Conservation (phyloP, 768 basidiomycete species). For the Scleroderma citrinum region DNA sequence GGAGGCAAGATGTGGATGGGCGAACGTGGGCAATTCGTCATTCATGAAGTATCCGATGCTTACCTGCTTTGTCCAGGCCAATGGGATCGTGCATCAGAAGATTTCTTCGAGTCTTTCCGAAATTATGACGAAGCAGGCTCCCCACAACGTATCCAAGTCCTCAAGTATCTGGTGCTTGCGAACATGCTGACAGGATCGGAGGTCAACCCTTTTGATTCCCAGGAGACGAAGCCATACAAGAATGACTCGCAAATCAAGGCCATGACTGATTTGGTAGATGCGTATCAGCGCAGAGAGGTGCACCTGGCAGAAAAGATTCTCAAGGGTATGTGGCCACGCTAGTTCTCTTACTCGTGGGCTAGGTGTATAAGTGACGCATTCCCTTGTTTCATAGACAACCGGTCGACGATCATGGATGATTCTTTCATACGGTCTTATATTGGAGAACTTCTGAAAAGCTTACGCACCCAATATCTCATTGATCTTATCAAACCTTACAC, state of each 20-base stretch:
- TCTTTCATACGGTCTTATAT: constrained; percentile 93
- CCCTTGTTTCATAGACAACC: constrained; percentile 58
- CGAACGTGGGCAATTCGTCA: constrained; percentile 57
- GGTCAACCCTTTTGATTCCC: constrained; percentile 98
- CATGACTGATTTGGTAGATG: constrained; percentile 96
- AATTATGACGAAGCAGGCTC: constrained; percentile 99
- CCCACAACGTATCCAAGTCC: constrained; percentile 92
- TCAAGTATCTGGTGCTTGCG: constrained; percentile 95
- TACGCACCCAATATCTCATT: constrained; percentile 94
- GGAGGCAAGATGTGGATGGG: constrained; percentile 99
- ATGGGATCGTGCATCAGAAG: constrained; percentile 95
- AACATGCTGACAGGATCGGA: constrained; percentile 98
- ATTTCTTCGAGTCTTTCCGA: constrained; percentile 98
- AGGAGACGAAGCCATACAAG: constrained; percentile 98
- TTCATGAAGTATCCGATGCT: neutral
- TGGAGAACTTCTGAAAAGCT: constrained; percentile 88
- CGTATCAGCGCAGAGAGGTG: constrained; percentile 94
- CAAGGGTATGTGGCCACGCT: constrained; percentile 46
- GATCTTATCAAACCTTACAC: constrained; percentile 98
- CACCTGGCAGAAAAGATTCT: constrained; percentile 97
- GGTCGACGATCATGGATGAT: constrained; percentile 94
- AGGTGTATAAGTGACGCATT: too few species aligned
- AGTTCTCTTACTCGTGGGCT: neutral
- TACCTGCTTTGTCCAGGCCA: constrained; percentile 53
- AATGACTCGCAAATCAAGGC: constrained; percentile 94